These are phyloP conservation scores for Podaxis sp. DNA, from an alignment of 768 basidiomycete species.

Conservation along the genomic window DNA sequence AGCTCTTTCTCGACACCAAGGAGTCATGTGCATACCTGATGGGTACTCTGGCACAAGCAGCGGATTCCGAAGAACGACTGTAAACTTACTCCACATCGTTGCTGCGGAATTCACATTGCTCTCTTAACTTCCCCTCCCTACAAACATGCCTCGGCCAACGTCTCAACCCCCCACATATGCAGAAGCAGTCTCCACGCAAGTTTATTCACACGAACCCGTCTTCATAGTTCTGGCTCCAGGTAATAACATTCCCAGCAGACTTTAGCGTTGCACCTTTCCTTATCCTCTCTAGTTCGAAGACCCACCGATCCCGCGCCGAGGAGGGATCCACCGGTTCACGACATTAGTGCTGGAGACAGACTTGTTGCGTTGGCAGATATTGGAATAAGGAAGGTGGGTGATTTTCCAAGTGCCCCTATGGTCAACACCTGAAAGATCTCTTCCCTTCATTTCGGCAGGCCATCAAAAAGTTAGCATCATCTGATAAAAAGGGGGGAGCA, in stretches of 20 bases:
- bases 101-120: not conserved
- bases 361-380: conserved; percentile 11
- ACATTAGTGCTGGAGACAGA: conserved; percentile 13
- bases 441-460: not conserved
- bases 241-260: not conserved
- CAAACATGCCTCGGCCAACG: not conserved
- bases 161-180: conserved; percentile 7
- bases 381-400: conserved; percentile 2
- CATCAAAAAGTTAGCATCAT: not conserved
- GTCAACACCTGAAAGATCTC: no score
- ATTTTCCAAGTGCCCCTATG: not conserved
- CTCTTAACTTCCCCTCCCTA: not conserved
- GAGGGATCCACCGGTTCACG: conserved; percentile 9
- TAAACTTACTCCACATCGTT: not conserved
- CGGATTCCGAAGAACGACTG: not conserved
- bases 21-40: no score
- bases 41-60: no score
- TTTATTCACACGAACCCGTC: conserved; percentile 2
- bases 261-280: not conserved
- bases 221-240: conserved; percentile 2
- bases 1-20: no score
- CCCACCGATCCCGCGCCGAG: not conserved
- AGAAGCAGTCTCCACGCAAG: not conserved
- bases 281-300: not conserved
- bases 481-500: not conserved